phyloP scores from a whole-genome alignment of 2,329 filamentous ascomycete species.

The Blumeria hordei region DNA sequence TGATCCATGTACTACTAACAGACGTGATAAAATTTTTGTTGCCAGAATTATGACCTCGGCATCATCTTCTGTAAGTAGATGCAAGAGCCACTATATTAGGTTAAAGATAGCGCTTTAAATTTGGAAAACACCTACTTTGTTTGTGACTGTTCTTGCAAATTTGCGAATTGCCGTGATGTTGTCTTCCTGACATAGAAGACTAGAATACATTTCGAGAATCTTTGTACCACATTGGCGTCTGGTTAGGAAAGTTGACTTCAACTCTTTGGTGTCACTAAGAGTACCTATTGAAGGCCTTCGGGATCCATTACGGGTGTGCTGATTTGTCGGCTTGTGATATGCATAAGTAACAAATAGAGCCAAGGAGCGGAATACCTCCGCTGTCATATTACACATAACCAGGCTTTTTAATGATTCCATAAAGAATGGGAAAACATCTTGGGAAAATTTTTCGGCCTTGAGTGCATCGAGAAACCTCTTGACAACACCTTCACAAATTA shows the following conservation, averaged over 20 bases:
- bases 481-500: conserved; percentile 40
- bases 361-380: conserved; percentile 64
- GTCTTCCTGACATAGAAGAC: conserved; percentile 50
- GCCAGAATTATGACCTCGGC: conserved; percentile 61
- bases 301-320: conserved; percentile 27
- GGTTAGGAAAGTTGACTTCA: conserved; percentile 22
- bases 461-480: conserved; percentile 76
- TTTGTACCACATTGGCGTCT: conserved; percentile 50
- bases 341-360: conserved; percentile 87
- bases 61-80: conserved; percentile 71
- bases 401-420: conserved; percentile 57
- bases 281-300: conserved; percentile 19
- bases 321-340: conserved; percentile 35
- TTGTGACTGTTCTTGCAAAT: conserved; percentile 84
- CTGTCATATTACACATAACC: conserved; percentile 56
- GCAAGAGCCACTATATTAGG: conserved; percentile 54
- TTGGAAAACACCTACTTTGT: conserved; percentile 39
- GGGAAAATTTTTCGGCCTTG: conserved; percentile 57
- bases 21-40: conserved; percentile 57
- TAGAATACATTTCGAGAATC: conserved; percentile 54
- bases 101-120: conserved; percentile 11
- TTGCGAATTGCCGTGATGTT: conserved; percentile 50
- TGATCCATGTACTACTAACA: conserved; percentile 61
- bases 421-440: conserved; percentile 51
- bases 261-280: conserved; percentile 16